Evolutionary conservation across 2,329 filamentous ascomycete species (phyloP).

Genomic region (Apiospora sp.): DNA sequence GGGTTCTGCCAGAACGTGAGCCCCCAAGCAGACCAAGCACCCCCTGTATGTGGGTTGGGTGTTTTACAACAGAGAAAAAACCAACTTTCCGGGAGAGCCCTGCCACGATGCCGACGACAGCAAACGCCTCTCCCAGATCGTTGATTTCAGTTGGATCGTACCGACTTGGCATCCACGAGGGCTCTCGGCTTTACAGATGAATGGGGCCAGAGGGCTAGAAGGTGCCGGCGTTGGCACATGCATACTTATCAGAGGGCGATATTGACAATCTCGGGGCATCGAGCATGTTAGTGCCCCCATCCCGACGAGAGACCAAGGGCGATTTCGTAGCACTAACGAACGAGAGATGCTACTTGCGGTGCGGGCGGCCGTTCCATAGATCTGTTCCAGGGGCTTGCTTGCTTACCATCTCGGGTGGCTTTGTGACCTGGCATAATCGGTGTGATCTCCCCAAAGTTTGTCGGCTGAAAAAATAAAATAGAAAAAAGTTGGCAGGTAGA

Average conservation of each 20-base stretch:
- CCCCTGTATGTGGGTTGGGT: conserved; percentile 15
- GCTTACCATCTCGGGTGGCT: conserved; percentile 14
- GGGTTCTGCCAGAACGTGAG: neutral
- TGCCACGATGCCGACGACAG: conserved; percentile 1
- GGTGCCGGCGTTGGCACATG: neutral
- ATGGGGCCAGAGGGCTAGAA: neutral
- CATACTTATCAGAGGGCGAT: neutral
- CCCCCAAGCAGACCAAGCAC: neutral
- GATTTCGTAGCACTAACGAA: conserved; percentile 4
- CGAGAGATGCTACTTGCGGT: neutral
- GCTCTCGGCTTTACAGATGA: conserved; percentile 1
- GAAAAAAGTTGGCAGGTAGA: conserved; percentile 22
- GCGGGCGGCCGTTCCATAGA: conserved; percentile 9
- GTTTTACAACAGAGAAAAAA: conserved; percentile 4
- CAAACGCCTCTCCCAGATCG: conserved; percentile 3
- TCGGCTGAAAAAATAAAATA: neutral
- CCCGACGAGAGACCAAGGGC: neutral
- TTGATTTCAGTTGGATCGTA: conserved; percentile 2
- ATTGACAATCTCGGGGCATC: conserved; percentile 18
- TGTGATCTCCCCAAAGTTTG: conserved; percentile 10
- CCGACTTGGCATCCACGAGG: neutral
- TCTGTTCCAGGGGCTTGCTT: conserved; percentile 15
- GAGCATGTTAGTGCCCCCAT: neutral
- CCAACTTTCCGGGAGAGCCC: conserved; percentile 8
- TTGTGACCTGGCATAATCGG: neutral